Evolutionary conservation across 148 eudicot species (phyloP), one percentile per base, ranked within the genome.

Genomic region (Persicaria tinctoria): DNA sequence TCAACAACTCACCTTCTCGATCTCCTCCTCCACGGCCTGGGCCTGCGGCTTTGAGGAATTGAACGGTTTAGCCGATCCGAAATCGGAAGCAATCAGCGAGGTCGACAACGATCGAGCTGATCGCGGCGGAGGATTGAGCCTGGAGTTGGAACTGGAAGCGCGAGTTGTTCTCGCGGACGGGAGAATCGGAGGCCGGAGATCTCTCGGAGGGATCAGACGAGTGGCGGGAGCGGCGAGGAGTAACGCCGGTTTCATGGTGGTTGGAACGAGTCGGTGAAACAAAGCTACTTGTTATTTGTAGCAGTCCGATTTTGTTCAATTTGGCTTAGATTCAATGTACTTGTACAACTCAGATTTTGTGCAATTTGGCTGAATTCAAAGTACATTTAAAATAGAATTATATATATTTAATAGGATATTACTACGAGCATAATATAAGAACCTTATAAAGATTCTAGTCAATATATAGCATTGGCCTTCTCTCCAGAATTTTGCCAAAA

Each of bases 41-140:
- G 70, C 70, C 70, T 66, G 70, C 46, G 18, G 38, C 12, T 66
- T 66, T 2, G 70, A 66, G 70, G 14, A n/a, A 41, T 66, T 4
- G 47, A 66, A 14, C 8, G 47, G 17, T 66, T 66, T 44, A 41
- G 4, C 14, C 6, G 70, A 13, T 44, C 17, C n/a, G 70, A 66
- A 66, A 14, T 66, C 18, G 18, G 70, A 66, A 41, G 17, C 70
- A 66, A 41, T 41, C 70, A 66, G 48, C 18, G 70, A 66, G 0
- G 70, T 12, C 18, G 48, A 66, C 70, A 47, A 66, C 13, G 44
- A 38, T 66, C 70, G 70, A 66, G 70, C 70, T 13, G 70, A 66
- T 38, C 70, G 70, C 44, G 70, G 70, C 46, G 47, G 70, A 12
- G 46, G 48, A 66, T 38, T 16, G 17, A 8, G 44, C 5, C 38